A percentile compares a stretch with the other conserved stretches of the same genome.
These are phyloP conservation scores for Sugiyamaella xylanicola DNA, from an alignment of 1,139 yeast species.

Conservation along the genomic window DNA sequence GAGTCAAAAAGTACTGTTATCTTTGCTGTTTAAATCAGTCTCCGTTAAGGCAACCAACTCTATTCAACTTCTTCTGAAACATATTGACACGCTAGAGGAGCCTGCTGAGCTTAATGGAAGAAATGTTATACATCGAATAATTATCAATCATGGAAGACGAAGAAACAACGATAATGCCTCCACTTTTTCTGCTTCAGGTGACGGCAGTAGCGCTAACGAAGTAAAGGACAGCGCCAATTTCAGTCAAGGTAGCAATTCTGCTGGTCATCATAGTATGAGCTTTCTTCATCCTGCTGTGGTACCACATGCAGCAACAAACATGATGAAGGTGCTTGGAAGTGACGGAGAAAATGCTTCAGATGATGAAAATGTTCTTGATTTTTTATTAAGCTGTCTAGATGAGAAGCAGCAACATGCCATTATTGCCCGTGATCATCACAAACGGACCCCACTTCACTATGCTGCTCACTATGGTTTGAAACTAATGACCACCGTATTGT, in stretches of 20 bases:
- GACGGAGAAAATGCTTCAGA: constrained; percentile 55
- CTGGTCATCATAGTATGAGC: constrained; percentile 25
- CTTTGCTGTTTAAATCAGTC: constrained; percentile 67
- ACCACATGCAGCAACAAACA: constrained; percentile 49
- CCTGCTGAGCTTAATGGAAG: constrained; percentile 76
- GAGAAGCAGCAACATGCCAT: constrained; percentile 56
- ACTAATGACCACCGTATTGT: constrained; percentile 58
- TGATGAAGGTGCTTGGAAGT: constrained; percentile 56
- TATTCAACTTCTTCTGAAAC: constrained; percentile 56
- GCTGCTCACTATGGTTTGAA: constrained; percentile 85
- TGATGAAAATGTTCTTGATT: constrained; percentile 55
- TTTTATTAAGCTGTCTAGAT: constrained; percentile 57
- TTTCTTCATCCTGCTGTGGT: constrained; percentile 53
- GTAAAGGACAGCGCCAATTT: constrained; percentile 15
- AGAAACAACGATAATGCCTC: constrained; percentile 25
- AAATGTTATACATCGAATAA: constrained; percentile 80
- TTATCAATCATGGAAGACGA: constrained; percentile 72
- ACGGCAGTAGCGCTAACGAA: background rate
- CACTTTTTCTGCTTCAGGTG: constrained; percentile 17
- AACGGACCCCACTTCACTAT: constrained; percentile 86
- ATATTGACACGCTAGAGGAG: constrained; percentile 57
- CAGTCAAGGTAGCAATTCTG: constrained; percentile 5
- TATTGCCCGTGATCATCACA: constrained; percentile 69
- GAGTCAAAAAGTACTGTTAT: constrained; percentile 49
- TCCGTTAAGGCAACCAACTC: constrained; percentile 53